Evolutionary conservation across 2,329 filamentous ascomycete species (phyloP).

Genomic region (Aspergillus nomiae): DNA sequence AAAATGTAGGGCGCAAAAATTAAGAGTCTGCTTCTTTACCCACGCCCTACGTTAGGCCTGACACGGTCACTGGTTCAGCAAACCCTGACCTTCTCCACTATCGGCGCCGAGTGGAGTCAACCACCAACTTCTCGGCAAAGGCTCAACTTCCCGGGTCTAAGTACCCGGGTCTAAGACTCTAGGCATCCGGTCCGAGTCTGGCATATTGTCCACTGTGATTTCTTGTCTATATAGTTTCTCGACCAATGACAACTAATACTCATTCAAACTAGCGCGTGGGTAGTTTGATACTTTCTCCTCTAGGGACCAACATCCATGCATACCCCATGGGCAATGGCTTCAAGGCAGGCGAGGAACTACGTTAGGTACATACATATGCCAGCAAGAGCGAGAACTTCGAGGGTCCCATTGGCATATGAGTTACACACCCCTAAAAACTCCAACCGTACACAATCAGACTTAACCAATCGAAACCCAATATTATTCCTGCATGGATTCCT

Average conservation of each 20-base stretch:
- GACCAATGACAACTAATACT: neutral
- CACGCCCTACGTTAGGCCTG: neutral
- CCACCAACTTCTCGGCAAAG: neutral
- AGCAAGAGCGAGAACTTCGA: neutral
- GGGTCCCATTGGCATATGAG: slow-evolving; percentile 10
- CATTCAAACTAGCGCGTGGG: neutral
- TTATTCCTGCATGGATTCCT: slow-evolving; percentile 89
- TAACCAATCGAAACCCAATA: slow-evolving; percentile 54
- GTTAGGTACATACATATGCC: neutral
- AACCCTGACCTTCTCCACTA: neutral
- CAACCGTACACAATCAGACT: neutral
- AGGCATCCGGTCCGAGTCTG: neutral
- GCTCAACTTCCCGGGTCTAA: neutral
- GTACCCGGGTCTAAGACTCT: neutral
- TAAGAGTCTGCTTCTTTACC: neutral
- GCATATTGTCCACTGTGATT: neutral
- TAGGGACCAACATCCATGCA: neutral
- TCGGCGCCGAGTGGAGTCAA: neutral
- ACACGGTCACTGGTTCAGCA: neutral
- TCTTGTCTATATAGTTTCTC: neutral
- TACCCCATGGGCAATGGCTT: neutral
- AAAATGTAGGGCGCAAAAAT: neutral
- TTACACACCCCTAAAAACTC: neutral
- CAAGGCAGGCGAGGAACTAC: neutral
- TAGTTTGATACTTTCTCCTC: neutral